Conservation (phyloP, 768 basidiomycete genomes). For the Xerocomellus chrysenteron region DNA sequence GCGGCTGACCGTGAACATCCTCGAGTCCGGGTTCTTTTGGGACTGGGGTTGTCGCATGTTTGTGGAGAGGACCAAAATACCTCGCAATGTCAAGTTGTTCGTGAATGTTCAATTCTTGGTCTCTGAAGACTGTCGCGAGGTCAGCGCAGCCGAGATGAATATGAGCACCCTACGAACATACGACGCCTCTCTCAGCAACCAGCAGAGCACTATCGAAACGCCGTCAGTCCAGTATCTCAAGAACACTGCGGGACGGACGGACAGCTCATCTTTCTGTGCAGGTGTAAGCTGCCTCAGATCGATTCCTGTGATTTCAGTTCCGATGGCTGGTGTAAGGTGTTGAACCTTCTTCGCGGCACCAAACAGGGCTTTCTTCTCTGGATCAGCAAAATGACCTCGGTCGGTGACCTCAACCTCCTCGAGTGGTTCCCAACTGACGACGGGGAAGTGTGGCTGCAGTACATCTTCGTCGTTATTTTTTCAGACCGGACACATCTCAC, state of each 20-base stretch:
- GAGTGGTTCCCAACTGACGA: conserved; percentile 64
- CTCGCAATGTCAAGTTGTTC: conserved; percentile 72
- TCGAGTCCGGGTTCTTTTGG: conserved; percentile 69
- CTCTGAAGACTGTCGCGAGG: conserved; percentile 57
- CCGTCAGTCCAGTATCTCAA: conserved; percentile 6
- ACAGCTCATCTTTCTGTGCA: conserved; percentile 80
- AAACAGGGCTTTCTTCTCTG: conserved; percentile 63
- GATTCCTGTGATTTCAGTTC: conserved; percentile 71
- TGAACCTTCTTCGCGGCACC: conserved; percentile 64
- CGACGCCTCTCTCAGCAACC: conserved; percentile 72
- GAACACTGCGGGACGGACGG: conserved; percentile 19
- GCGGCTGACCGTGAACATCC: conserved; percentile 64
- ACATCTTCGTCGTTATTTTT: neutral
- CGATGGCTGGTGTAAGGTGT: conserved; percentile 69
- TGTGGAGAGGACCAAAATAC: conserved; percentile 75
- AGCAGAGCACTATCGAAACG: conserved; percentile 55
- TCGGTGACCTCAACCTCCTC: conserved; percentile 58
- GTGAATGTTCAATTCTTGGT: conserved; percentile 67
- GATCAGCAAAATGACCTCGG: conserved; percentile 67
- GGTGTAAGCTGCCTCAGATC: conserved; percentile 68
- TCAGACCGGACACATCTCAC: neutral
- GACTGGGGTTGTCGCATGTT: conserved; percentile 79
- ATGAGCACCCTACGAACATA: conserved; percentile 47
- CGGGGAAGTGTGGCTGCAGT: conserved; percentile 61
- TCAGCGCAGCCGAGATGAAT: neutral